Conservation (phyloP, 139 green algal genomes). For the Chlorella sp. region DNA sequence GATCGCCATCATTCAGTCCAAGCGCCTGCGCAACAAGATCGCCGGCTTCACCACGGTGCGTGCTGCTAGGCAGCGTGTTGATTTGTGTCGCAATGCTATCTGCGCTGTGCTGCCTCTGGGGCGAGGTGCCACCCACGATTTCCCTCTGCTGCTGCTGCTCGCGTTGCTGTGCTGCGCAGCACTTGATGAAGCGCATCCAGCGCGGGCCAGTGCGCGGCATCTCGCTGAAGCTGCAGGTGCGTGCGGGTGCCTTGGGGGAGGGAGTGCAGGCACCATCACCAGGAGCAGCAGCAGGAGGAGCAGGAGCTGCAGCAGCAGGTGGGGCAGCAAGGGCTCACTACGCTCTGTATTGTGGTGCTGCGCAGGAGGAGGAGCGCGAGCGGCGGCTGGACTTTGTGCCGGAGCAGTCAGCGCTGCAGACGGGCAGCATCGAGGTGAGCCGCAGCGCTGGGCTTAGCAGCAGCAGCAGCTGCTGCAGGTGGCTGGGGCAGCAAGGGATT, state of each 20-base stretch:
- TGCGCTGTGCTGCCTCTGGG: no score
- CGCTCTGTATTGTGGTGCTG: not conserved
- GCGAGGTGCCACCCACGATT: no score
- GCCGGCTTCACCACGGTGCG: conserved; percentile 97
- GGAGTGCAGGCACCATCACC: no score
- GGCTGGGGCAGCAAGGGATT: no score
- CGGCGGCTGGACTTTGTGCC: conserved; percentile 98
- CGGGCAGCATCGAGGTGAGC: conserved; percentile 84
- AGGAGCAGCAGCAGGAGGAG: no score
- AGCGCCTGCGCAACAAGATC: conserved; percentile 99
- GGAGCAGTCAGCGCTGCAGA: conserved; percentile 93
- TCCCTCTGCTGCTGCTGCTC: not conserved
- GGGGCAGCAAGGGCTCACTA: no score
- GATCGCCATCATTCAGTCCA: conserved; percentile 96
- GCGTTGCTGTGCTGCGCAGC: conserved; percentile 51
- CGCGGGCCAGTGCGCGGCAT: conserved; percentile 96
- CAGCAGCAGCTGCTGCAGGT: no score
- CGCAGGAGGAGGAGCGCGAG: conserved; percentile 98
- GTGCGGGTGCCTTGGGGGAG: no score
- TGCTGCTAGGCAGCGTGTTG: no score
- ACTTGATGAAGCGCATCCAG: conserved; percentile 99
- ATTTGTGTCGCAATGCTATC: no score
- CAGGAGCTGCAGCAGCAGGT: no score
- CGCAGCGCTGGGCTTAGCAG: no score
- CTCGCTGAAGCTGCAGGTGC: conserved; percentile 99